Conservation (phyloP, 75 land plant species). For the Gnetum montanum region DNA sequence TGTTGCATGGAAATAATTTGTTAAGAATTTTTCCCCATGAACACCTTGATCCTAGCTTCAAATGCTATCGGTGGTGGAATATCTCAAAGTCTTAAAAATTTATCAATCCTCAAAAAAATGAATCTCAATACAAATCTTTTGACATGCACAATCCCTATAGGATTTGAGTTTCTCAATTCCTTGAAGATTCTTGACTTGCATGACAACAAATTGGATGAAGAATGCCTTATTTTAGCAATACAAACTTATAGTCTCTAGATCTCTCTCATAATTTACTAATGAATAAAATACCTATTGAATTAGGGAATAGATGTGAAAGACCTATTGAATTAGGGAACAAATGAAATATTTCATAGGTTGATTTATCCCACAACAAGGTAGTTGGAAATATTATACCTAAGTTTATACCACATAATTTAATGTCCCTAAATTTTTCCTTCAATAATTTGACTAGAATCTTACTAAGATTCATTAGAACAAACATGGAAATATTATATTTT, state of each 20-base stretch:
- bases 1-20: conserved; percentile 3
- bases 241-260: conserved; percentile 15
- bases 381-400: neutral
- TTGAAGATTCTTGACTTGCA: no score
- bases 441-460: neutral
- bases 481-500: neutral
- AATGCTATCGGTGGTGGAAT: neutral
- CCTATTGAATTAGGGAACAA: neutral
- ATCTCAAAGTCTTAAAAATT: neutral
- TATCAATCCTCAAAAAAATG: neutral
- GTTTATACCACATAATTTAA: no score
- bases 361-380: neutral
- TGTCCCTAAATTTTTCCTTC: no score
- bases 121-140: no score
- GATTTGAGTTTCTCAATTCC: no score
- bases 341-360: neutral
- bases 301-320: no score
- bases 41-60: neutral
- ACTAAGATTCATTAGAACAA: no score
- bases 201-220: conserved; percentile 15
- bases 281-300: neutral
- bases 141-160: no score
- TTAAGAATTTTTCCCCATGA: conserved; percentile 1
- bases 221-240: conserved; percentile 9
- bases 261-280: conserved; percentile 8